Evolutionary conservation across 495 filamentous ascomycete genomes (phyloP).

Genomic region (Astrothelium macrocarpum): DNA sequence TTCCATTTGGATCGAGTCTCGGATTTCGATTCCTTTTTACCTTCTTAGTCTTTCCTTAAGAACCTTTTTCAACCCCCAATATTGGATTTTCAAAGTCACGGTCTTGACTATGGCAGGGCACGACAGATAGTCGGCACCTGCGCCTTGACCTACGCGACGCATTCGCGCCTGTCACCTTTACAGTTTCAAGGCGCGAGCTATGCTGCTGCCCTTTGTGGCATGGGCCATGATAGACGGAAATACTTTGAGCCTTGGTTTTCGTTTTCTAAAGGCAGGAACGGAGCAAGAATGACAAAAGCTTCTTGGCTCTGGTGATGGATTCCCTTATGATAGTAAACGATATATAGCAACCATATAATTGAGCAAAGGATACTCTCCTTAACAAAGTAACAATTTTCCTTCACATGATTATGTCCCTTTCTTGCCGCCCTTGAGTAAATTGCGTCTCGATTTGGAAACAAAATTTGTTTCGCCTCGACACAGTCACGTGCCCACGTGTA

Average conservation of each 20-base stretch:
- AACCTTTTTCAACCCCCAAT: background rate
- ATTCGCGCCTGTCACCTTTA: background rate
- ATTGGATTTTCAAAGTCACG: background rate
- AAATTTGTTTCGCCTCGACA: background rate
- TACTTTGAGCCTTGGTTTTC: background rate
- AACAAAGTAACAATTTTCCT: background rate
- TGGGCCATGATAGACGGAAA: slow-evolving; percentile 3
- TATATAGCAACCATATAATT: background rate
- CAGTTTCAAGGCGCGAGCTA: background rate
- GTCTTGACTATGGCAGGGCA: background rate
- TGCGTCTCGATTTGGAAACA: background rate
- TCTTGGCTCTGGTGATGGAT: background rate
- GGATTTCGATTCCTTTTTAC: background rate
- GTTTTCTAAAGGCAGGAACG: background rate
- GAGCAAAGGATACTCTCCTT: background rate
- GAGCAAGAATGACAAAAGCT: background rate
- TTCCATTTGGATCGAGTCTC: background rate
- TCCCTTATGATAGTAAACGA: background rate
- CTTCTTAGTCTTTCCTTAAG: background rate
- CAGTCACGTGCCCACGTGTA: background rate
- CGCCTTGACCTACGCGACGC: background rate
- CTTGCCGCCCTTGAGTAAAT: too few relatives aligned
- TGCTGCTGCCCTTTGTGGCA: background rate
- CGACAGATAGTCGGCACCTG: slow-evolving; percentile 2
- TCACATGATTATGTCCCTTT: background rate